Evolutionary conservation across 2,329 filamentous ascomycete species (phyloP).

Genomic region (Colletotrichum coccodes): DNA sequence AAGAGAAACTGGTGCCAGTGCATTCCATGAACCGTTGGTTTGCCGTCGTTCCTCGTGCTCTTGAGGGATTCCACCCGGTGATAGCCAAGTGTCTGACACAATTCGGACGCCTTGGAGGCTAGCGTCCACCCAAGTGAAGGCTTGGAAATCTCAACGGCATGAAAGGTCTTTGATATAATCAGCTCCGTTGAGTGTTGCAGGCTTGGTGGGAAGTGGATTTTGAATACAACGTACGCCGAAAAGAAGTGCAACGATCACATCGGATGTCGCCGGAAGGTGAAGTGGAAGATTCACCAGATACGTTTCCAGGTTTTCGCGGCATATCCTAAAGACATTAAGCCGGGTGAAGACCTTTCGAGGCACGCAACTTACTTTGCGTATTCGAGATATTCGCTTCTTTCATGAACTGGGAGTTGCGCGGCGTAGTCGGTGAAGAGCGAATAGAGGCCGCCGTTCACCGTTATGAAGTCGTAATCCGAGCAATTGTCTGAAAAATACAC

Average conservation of each 20-base stretch:
- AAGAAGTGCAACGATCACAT: constrained; percentile 37
- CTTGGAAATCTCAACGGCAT: constrained; percentile 45
- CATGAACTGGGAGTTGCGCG: constrained; percentile 24
- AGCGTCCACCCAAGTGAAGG: constrained; percentile 44
- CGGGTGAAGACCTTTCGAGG: too few relatives aligned
- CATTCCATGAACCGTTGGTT: constrained; percentile 37
- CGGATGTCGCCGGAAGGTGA: constrained; percentile 42
- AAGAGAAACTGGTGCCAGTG: constrained; percentile 56
- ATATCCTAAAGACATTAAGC: constrained; percentile 21
- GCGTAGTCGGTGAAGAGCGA: constrained; percentile 29
- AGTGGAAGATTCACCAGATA: constrained; percentile 43
- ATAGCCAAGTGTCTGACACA: constrained; percentile 45
- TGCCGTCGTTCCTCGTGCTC: constrained; percentile 34
- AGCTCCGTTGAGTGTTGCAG: background rate
- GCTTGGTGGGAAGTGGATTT: accelerated
- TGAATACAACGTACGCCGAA: constrained; percentile 32
- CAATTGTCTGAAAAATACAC: constrained; percentile 47
- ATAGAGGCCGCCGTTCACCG: constrained; percentile 43
- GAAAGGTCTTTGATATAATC: constrained; percentile 37
- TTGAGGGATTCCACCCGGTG: constrained; percentile 38
- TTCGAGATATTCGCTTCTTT: constrained; percentile 37
- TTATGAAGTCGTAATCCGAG: constrained; percentile 45
- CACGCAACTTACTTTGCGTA: constrained; percentile 31
- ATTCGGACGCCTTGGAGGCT: constrained; percentile 42
- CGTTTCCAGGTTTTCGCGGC: constrained; percentile 44